Base-by-base conservation (phyloP, 495 filamentous ascomycete species). In the Podospora fimiseda region DNA sequence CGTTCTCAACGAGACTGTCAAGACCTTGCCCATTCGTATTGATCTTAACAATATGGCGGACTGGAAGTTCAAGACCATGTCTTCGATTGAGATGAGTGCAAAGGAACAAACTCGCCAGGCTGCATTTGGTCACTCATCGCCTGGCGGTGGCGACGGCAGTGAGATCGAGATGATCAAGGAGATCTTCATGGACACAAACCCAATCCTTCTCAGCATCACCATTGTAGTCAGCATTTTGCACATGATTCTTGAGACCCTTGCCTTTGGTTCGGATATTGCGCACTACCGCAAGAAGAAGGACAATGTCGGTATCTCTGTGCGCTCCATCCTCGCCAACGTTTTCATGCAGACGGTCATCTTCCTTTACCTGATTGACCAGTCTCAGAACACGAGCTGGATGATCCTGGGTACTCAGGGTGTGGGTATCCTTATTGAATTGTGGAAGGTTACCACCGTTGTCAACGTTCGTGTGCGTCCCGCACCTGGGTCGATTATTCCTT, bases 281-380 rank as follows among this genome's bases (percentile, higher is more conserved):
- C 93, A 98, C 70, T 98, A 92, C 80, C 88, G 89, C 60, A 96
- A 97, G 73, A 98, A 98, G 88, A 98, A 98, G 74, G 94, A 97
- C 74, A 88, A 92, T 47, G 89, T 98, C 30, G 93, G 93, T 50
- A 89, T 95, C 22, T 95, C 90, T 7, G 86, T 98, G 40, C 88
- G 93, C 33, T 94, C 94, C 8, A 98, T 98, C 62, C 76, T 98
- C 38, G 92, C 88, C 56, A 98, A 97, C 62, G 92, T 97, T 56
- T 90, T 97, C 70, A 98, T 98, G 93, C 93, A 98, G 66, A 70
- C 74, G 11, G 80, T 97, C 62, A 96, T 98, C 68, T 95, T 98
- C 80, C 81, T 98, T 21, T 98, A 98, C 70, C 79, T 98, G n/a
- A 74, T 98, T 63, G 93, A 98, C 71, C 97, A 98, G 70, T 95